Evolutionary conservation across 129 eudicot genomes (phyloP), one percentile per base, ranked within the genome.

Genomic region (Tagetes patula): DNA sequence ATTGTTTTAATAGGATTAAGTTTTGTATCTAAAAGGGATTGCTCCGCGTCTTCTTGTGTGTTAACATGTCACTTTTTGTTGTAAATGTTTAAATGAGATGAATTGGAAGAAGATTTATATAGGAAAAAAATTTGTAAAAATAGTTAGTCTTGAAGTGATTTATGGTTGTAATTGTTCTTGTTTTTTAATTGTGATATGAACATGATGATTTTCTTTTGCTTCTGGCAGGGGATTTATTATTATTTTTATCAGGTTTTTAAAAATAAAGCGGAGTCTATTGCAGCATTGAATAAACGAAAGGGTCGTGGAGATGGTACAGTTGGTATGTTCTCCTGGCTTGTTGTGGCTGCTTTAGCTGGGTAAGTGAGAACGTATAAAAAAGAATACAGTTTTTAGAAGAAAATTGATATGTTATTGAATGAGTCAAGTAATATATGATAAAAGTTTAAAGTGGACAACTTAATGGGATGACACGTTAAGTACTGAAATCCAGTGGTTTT

Each of bases 281-380:
- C 99, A 50, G 81, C 80, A 58, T 81, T 79, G 8, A 91, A 91
- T 58, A 85, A 67, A 75, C 79, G 74, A 36, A 90, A 82, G 80
- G 97, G 99, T 43, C 77, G 9, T 12, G 99, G 99, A 42, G 96
- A 94, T 86, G 99, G 99, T 49, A 73, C 92, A 9, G 88, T 91
- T 49, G 96, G 99, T 65, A 88, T 90, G 91, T 74, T 94, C 10
- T 88, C 97, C 13, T 94, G 96, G 96, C 96, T 94, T 76, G 70
- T 85, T 68, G 99, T 94, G 37, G 99, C 99, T 79, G 99, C 99
- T 81, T 80, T 88, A 71, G 93, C 99, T 6, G 99, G 99, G 98
- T 93, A 72, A 82, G 73, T 39, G 73, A 53, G 60, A 53, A 1
- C 27, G 27, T 48, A 42, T 42, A 4, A 40, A 63, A 63, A 54